Percentiles rank a stretch among this genome's conserved stretches.
Conservation (phyloP, 2,329 filamentous ascomycete species). For the Hypoxylon sp. region DNA sequence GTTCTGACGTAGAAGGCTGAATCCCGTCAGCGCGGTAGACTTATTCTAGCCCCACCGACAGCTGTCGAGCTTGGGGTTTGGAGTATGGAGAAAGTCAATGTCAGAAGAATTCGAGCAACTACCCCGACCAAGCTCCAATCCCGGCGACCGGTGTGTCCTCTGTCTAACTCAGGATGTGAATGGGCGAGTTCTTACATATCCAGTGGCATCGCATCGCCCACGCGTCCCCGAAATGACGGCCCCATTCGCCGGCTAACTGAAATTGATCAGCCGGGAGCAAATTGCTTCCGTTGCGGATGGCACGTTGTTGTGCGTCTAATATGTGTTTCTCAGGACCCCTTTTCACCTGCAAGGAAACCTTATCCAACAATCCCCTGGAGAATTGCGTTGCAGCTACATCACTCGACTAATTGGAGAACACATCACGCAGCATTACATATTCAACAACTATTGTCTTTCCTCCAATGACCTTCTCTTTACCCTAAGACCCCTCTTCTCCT, state of each 20-base stretch:
- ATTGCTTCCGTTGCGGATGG: slow-evolving; percentile 40
- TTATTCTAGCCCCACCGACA: slow-evolving; percentile 11
- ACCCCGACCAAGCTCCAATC: slow-evolving; percentile 9
- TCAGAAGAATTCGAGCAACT: not conserved
- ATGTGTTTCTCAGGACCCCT: slow-evolving; percentile 30
- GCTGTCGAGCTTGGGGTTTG: not conserved
- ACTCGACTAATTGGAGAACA: slow-evolving; percentile 41
- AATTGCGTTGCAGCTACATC: slow-evolving; percentile 31
- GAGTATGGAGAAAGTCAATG: not conserved
- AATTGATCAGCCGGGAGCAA: slow-evolving; percentile 40
- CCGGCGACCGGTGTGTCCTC: slow-evolving; percentile 26
- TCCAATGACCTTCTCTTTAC: slow-evolving; percentile 28
- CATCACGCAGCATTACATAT: slow-evolving; percentile 42
- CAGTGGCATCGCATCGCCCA: slow-evolving; percentile 33
- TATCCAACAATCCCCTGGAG: slow-evolving; percentile 37
- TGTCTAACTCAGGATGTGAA: slow-evolving; percentile 25
- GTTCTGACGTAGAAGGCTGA: slow-evolving; percentile 38
- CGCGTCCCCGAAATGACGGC: slow-evolving; percentile 40
- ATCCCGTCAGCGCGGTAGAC: slow-evolving; percentile 23
- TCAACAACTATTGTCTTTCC: slow-evolving; percentile 19
- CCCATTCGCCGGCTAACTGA: slow-evolving; percentile 41
- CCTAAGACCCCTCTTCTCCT: slow-evolving; percentile 19
- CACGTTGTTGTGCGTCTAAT: slow-evolving; percentile 38
- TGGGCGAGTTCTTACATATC: slow-evolving; percentile 21
- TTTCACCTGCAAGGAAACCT: slow-evolving; percentile 44